Conservation (phyloP, 768 basidiomycete species). For the Boletellus sp. region DNA sequence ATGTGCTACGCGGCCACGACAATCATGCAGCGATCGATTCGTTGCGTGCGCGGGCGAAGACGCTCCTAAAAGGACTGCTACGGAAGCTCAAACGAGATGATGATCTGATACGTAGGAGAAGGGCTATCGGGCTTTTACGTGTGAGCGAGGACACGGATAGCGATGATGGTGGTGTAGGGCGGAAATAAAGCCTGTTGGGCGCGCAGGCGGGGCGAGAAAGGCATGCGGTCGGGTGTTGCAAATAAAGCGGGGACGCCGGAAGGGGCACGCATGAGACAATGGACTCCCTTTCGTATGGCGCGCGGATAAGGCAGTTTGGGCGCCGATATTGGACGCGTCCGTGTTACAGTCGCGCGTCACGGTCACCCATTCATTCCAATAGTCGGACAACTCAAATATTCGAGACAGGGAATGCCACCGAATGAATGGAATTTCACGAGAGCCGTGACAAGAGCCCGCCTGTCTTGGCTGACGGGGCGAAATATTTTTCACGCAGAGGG, state of each 20-base stretch:
- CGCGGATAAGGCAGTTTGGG: constrained; percentile 20
- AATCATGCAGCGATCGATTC: constrained; percentile 3
- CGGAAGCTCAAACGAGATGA: constrained; percentile 13
- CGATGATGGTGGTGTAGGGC: constrained; percentile 14
- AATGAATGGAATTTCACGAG: not conserved
- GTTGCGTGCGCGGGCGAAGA: too few relatives aligned
- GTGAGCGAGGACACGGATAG: constrained; percentile 14
- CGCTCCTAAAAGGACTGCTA: constrained; percentile 15
- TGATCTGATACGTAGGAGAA: not conserved
- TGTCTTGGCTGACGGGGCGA: too few relatives aligned
- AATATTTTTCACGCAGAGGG: too few relatives aligned
- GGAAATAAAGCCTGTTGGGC: constrained; percentile 22
- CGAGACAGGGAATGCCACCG: too few relatives aligned
- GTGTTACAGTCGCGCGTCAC: too few relatives aligned
- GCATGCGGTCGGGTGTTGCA: constrained; percentile 22
- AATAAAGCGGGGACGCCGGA: constrained; percentile 26
- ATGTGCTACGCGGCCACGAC: constrained; percentile 2
- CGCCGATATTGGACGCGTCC: constrained; percentile 5
- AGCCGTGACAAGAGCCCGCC: too few relatives aligned
- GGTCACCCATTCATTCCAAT: too few relatives aligned
- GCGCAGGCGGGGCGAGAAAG: constrained; percentile 19
- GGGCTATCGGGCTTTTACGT: constrained; percentile 23
- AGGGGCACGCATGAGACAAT: constrained; percentile 21
- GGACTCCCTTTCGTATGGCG: constrained; percentile 14
- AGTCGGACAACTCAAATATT: not conserved